Percentiles rank a stretch among this genome's conserved stretches.
These are phyloP conservation scores for Dipteronia dyeriana DNA, from an alignment of 345 rosid genomes.

Conservation along the genomic window DNA sequence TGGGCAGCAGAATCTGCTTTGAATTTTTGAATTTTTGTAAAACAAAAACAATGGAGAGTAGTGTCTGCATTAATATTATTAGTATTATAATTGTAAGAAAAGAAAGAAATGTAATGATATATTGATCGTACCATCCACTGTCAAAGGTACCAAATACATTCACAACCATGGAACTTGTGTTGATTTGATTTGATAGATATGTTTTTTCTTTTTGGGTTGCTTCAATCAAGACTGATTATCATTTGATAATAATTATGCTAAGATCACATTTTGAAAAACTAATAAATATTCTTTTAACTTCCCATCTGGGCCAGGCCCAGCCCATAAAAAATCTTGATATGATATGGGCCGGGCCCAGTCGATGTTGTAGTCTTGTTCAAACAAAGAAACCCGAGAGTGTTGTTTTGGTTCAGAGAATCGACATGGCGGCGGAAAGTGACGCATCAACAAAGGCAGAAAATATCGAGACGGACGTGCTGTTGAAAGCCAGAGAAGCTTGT, in stretches of 20 bases:
- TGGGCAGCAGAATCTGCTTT: neutral
- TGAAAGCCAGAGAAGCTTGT: slow-evolving; percentile 67
- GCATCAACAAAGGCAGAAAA: slow-evolving; percentile 50
- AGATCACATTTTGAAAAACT: too few species aligned
- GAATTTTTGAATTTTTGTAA: neutral
- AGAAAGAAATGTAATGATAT: neutral
- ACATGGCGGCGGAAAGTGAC: slow-evolving; percentile 50
- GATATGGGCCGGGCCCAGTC: neutral
- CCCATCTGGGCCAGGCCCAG: too few species aligned
- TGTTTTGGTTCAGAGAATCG: neutral
- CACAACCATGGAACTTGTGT: too few species aligned
- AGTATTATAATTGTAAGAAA: too few species aligned
- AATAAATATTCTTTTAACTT: too few species aligned
- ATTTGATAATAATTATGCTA: too few species aligned
- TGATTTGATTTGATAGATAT: neutral
- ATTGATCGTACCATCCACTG: neutral
- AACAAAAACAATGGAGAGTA: neutral
- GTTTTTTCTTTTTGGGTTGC: neutral
- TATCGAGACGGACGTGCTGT: slow-evolving; percentile 71
- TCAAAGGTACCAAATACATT: neutral
- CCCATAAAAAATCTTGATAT: too few species aligned
- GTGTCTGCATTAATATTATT: neutral
- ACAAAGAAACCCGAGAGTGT: neutral
- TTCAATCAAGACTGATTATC: neutral
- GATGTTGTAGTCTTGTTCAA: neutral